phyloP scores from a whole-genome alignment of 495 filamentous ascomycete genomes.

The Penicillium desertorum region DNA sequence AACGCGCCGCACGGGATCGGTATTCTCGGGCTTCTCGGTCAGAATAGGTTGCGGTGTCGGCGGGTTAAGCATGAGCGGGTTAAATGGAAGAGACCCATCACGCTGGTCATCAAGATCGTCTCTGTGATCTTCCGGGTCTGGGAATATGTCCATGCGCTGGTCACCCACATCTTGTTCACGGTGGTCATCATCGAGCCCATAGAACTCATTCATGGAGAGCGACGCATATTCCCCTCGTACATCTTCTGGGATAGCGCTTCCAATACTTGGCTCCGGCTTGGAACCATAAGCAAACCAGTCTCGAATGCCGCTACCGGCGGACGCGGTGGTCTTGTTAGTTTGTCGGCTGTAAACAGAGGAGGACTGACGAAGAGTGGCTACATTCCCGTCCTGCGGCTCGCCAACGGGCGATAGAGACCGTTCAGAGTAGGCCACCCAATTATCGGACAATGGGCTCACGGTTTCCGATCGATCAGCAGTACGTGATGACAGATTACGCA shows the following conservation, averaged over 20 bases:
- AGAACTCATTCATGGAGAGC: slow-evolving; percentile 39
- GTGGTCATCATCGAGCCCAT: slow-evolving; percentile 39
- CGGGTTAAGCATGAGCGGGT: slow-evolving; percentile 54
- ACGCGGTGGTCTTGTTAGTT: slow-evolving; percentile 38
- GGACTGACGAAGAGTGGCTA: slow-evolving; percentile 39
- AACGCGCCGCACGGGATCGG: slow-evolving; percentile 29
- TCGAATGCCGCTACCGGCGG: slow-evolving; percentile 31
- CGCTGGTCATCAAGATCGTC: slow-evolving; percentile 40
- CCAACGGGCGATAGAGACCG: slow-evolving; percentile 48
- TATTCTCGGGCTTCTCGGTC: slow-evolving; percentile 22
- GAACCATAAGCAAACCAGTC: slow-evolving; percentile 43
- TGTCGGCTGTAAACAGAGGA: slow-evolving; percentile 46
- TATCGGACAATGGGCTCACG: slow-evolving; percentile 50
- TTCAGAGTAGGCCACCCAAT: slow-evolving; percentile 62
- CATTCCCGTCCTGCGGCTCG: slow-evolving; percentile 32
- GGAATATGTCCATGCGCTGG: slow-evolving; percentile 42
- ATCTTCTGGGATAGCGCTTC: slow-evolving; percentile 37
- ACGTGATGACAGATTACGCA: slow-evolving; percentile 25
- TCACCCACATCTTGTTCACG: slow-evolving; percentile 42
- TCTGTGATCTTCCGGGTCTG: slow-evolving; percentile 49
- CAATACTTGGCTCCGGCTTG: slow-evolving; percentile 34
- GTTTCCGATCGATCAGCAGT: slow-evolving; percentile 34
- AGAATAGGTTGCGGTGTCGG: slow-evolving; percentile 48
- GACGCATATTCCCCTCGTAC: slow-evolving; percentile 45
- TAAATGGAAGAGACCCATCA: slow-evolving; percentile 35